These are phyloP conservation scores for Brachypodium distachyon DNA, from an alignment of 202 grass and related monocot genomes.

Conservation along the genomic window DNA sequence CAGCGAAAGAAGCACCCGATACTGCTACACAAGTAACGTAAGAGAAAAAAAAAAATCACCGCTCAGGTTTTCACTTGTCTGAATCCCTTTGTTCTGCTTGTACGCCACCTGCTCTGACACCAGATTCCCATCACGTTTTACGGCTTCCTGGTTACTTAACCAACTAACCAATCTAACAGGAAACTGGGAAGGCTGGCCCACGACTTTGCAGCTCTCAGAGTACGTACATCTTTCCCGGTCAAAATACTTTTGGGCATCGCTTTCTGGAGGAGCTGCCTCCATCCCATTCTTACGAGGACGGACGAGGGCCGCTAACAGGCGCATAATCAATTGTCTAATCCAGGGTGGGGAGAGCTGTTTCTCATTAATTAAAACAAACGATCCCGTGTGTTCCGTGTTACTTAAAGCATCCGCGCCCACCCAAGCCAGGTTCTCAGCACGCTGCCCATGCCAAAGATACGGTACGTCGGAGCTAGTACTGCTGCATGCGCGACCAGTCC, in stretches of 20 bases:
- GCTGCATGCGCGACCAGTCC: neutral
- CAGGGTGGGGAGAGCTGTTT: conserved; percentile 15
- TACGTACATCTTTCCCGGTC: conserved; percentile 5
- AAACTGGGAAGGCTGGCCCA: neutral
- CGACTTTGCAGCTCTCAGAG: neutral
- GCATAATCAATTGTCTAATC: conserved; percentile 1
- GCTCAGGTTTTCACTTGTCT: neutral
- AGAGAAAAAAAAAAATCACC: neutral
- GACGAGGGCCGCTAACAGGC: neutral
- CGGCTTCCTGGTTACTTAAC: neutral
- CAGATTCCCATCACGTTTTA: conserved; percentile 2
- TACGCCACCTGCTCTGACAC: neutral
- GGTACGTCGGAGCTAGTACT: neutral
- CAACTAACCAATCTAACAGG: neutral
- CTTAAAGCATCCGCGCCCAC: neutral
- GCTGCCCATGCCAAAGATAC: neutral
- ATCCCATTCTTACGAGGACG: conserved; percentile 8
- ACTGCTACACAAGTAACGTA: neutral
- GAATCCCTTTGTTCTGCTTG: neutral
- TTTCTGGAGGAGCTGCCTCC: conserved; percentile 34
- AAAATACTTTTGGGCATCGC: conserved; percentile 23
- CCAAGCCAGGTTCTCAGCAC: conserved; percentile 24
- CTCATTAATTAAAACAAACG: conserved; percentile 24
- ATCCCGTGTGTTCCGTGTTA: neutral
- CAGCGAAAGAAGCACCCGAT: neutral